Conservation (phyloP, 192 early-diverging fungal species). For the Coemansia sp. region DNA sequence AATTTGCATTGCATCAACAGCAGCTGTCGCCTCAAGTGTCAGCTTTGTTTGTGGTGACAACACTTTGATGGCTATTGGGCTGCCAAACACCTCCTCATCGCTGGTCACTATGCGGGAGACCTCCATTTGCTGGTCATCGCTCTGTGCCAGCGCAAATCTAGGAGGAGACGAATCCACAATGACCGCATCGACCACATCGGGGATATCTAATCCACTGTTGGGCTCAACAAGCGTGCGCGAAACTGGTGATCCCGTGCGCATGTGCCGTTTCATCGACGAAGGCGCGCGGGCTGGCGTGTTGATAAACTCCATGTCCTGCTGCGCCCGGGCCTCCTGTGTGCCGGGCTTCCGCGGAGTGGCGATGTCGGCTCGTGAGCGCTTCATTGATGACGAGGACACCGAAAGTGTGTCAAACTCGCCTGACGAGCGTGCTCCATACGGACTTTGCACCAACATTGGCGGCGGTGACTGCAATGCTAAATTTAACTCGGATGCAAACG, state of each 20-base stretch:
- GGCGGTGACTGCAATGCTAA: conserved; percentile 34
- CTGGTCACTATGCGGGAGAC: background rate
- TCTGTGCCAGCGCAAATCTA: conserved; percentile 1
- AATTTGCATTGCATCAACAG: conserved; percentile 1
- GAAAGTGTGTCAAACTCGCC: background rate
- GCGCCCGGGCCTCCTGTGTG: conserved; percentile 23
- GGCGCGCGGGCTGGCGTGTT: conserved; percentile 42
- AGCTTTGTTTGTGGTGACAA: background rate
- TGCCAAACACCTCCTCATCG: conserved; percentile 10
- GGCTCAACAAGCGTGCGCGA: background rate
- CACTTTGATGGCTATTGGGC: background rate
- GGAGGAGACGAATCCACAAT: conserved; percentile 5
- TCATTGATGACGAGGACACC: conserved; percentile 14
- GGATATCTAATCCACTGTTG: background rate
- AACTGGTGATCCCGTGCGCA: conserved; percentile 37
- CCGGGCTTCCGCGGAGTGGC: conserved; percentile 43
- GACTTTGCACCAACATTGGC: conserved; percentile 30
- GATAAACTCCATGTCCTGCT: conserved; percentile 33
- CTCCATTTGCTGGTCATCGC: background rate
- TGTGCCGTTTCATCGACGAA: conserved; percentile 34
- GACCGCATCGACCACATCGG: background rate
- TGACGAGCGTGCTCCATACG: background rate
- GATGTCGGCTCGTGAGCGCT: conserved; percentile 45
- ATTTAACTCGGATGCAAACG: conserved; percentile 11
- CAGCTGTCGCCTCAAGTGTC: background rate